phyloP scores from a whole-genome alignment of 805 yeast species.

The Candida tammaniensis region DNA sequence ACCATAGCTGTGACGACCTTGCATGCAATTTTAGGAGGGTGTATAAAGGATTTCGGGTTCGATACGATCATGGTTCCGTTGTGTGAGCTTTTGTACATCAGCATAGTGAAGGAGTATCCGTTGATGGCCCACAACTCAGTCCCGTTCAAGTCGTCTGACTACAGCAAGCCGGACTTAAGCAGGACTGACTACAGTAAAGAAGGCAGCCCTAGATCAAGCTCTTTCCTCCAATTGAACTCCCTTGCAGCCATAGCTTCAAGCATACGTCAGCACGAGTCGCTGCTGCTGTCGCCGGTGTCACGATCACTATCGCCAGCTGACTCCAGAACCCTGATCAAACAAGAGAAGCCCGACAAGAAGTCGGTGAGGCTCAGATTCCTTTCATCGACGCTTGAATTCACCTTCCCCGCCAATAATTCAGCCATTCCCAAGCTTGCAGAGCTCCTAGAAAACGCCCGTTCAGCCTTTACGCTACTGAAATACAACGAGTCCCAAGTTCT shows the following conservation, averaged over 20 bases:
- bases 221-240: constrained; percentile 18
- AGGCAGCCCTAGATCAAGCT: constrained; percentile 15
- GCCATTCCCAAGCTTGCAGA: constrained; percentile 82
- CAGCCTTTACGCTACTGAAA: constrained; percentile 52
- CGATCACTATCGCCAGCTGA: constrained; percentile 10
- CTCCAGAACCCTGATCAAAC: constrained; percentile 28
- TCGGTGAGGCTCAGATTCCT: constrained; percentile 48
- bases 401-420: constrained; percentile 59
- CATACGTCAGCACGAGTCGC: constrained; percentile 10
- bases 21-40: constrained; percentile 61
- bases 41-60: constrained; percentile 79
- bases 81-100: constrained; percentile 64
- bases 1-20: constrained; percentile 54
- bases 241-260: constrained; percentile 34
- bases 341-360: constrained; percentile 15
- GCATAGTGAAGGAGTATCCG: constrained; percentile 64
- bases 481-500: constrained; percentile 17
- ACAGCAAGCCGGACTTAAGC: background rate
- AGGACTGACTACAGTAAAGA: background rate
- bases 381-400: constrained; percentile 56
- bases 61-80: constrained; percentile 63
- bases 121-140: constrained; percentile 44
- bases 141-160: constrained; percentile 20
- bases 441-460: constrained; percentile 71
- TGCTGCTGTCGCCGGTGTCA: background rate